Percentiles rank a stretch among this genome's conserved stretches.
Evolutionary conservation across 129 eudicot genomes (phyloP).

Genomic region (Flaveria ramosissima): DNA sequence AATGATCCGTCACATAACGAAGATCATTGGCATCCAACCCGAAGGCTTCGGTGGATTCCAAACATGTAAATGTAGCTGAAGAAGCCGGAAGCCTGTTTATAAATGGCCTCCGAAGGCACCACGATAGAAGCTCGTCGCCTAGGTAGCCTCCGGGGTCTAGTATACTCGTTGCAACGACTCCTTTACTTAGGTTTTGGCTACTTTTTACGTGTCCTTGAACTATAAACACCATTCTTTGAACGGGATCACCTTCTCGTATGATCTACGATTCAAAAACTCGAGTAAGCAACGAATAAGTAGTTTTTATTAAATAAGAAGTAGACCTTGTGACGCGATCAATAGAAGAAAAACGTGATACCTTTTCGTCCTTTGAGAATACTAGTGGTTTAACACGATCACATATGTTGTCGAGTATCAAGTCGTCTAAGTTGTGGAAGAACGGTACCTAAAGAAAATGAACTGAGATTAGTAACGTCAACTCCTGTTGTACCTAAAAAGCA

Average conservation of each 20-base stretch:
- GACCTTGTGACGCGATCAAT: neutral
- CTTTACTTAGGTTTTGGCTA: conserved; percentile 84
- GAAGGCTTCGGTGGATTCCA: conserved; percentile 75
- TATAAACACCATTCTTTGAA: conserved; percentile 81
- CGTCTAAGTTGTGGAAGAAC: conserved; percentile 77
- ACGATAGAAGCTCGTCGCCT: conserved; percentile 89
- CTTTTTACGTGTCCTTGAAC: conserved; percentile 76
- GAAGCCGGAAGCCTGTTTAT: conserved; percentile 83
- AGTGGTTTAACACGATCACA: conserved; percentile 89
- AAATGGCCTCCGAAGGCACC: conserved; percentile 92
- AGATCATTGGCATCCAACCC: conserved; percentile 76
- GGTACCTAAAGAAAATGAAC: conserved; percentile 54
- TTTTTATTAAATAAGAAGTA: neutral
- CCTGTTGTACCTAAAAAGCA: no score
- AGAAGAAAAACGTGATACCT: conserved; percentile 45
- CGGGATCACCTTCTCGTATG: conserved; percentile 92
- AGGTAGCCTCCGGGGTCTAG: conserved; percentile 86
- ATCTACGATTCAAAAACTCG: conserved; percentile 44
- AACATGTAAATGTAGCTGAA: conserved; percentile 78
- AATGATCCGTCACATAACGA: conserved; percentile 82
- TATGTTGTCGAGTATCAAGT: conserved; percentile 87
- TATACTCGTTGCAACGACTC: conserved; percentile 67
- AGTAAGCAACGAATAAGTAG: neutral
- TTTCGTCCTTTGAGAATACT: conserved; percentile 83
- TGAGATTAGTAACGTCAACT: neutral